Conservation (phyloP, 345 rosid species). For the Gossypium australe region DNA sequence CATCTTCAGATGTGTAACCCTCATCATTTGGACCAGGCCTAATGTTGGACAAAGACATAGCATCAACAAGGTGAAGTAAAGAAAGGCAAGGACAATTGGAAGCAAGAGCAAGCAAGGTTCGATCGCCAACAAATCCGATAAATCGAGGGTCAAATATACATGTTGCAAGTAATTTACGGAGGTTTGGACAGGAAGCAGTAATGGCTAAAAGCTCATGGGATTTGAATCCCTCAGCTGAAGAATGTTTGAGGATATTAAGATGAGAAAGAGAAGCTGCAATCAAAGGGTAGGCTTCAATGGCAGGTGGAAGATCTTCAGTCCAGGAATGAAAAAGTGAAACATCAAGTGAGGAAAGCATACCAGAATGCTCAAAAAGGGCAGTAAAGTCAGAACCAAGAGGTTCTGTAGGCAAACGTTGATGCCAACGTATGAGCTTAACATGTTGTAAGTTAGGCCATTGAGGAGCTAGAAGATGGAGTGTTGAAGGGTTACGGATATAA, state of each 20-base stretch:
- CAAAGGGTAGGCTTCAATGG: conserved; percentile 19
- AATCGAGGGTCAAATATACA: conserved; percentile 33
- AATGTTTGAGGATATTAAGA: conserved; percentile 29
- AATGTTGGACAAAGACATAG: conserved; percentile 7
- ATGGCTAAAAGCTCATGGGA: conserved; percentile 31
- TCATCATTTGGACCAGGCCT: conserved; percentile 20
- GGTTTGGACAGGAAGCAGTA: conserved; percentile 31
- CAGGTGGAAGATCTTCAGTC: conserved; percentile 40
- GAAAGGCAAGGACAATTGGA: conserved; percentile 28
- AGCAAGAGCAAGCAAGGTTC: conserved; percentile 29
- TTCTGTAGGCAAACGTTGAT: conserved; percentile 23
- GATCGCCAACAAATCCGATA: conserved; percentile 30
- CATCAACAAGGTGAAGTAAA: conserved; percentile 36
- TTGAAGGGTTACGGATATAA: conserved; percentile 28
- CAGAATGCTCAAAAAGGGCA: conserved; percentile 26
- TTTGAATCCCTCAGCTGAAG: conserved; percentile 33
- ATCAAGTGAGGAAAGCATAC: conserved; percentile 21
- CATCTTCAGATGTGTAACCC: conserved; percentile 26
- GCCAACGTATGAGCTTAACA: conserved; percentile 41
- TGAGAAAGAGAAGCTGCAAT: conserved; percentile 21
- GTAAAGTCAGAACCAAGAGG: conserved; percentile 26
- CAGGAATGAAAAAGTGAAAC: conserved; percentile 36
- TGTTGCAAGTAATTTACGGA: conserved; percentile 22
- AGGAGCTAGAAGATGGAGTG: conserved; percentile 26
- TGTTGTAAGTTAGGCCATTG: conserved; percentile 28